Base-by-base conservation (phyloP, 352 stramenopile species). In the Phytophthora fragariae region DNA sequence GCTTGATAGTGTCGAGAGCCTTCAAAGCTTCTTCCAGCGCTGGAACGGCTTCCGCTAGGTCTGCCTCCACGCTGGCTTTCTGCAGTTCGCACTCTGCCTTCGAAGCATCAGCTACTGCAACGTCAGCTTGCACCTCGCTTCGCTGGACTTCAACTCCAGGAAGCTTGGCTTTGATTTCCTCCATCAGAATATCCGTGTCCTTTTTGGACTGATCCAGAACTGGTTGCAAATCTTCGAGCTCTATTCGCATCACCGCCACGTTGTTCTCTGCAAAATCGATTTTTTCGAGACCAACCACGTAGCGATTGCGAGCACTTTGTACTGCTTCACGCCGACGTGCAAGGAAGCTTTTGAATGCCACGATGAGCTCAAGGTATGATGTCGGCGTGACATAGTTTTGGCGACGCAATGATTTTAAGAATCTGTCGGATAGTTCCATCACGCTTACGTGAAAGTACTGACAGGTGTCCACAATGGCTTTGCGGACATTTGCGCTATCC, bases 341-440 rank as follows among this genome's bases (percentile, higher is more conserved):
- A 0, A 98, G 83, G 41, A 95, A 95, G 14, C 82, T 90, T 77
- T 98, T 98, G 77, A 98, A 99, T 0, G 94, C 92, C 14, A 97
- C 76, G 44, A 99, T 98, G 15, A 99, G 84, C 73, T 99, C 96
- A 8, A 99, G 68, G 70, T 99, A 99, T 37, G 86, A 98, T 9
- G 97, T 99, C 11, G 97, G 96, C 5, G 97, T 99, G 24, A 99
- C 95, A 65, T 99, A 99, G 67, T 98, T 98, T 59, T 97, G 89
- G 0, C 96, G 89, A 21, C 92, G 82, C 39, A 98, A 69, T 44
- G 86, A 81, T 57, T 91, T 82, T 1, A 96, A 68, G 54, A 98
- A 99, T 15, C 85, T 81, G 44, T 83, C 78, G 17, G 91, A 97
- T 33, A 98, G 88, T 2, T 92, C 83, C 70, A 94, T 91, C 12